Evolutionary conservation across 2,329 filamentous ascomycete genomes (phyloP).

Genomic region (Colletotrichum plurivorum): DNA sequence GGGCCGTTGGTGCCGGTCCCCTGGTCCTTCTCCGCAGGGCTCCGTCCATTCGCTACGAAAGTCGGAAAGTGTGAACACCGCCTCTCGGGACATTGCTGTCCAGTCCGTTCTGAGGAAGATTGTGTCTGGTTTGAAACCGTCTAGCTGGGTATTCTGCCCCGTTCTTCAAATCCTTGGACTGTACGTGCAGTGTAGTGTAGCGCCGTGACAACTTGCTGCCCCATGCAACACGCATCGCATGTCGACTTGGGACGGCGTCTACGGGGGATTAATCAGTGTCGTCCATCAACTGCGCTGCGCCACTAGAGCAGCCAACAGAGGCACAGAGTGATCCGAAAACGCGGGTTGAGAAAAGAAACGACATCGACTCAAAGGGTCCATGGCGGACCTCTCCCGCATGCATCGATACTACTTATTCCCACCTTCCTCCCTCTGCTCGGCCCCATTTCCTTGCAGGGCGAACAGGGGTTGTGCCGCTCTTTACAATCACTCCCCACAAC

Average conservation of each 20-base stretch:
- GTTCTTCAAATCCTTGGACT: background rate
- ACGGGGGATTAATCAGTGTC: background rate
- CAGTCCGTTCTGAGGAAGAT: constrained; percentile 12
- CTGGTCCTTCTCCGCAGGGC: constrained; percentile 15
- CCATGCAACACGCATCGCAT: constrained; percentile 12
- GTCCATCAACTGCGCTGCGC: constrained; percentile 1
- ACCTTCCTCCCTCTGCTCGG: constrained; percentile 8
- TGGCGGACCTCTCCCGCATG: constrained; percentile 28
- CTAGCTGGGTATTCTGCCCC: constrained; percentile 2
- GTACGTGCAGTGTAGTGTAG: too few species aligned
- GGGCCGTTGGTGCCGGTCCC: constrained; percentile 28
- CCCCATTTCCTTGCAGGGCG: constrained; percentile 17
- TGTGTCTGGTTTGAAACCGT: constrained; percentile 35
- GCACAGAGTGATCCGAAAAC: constrained; percentile 12
- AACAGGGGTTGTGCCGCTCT: constrained; percentile 13
- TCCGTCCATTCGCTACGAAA: background rate
- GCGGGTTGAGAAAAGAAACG: constrained; percentile 8
- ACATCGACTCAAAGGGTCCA: constrained; percentile 30
- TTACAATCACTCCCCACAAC: constrained; percentile 6
- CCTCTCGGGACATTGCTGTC: constrained; percentile 21
- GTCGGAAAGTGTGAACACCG: constrained; percentile 8
- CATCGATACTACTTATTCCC: constrained; percentile 16
- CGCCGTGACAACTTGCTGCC: constrained; percentile 7
- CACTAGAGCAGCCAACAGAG: background rate
- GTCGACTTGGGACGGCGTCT: constrained; percentile 13